These are phyloP conservation scores for Neonectria hederae DNA, from an alignment of 2,329 filamentous ascomycete species.

Conservation along the genomic window DNA sequence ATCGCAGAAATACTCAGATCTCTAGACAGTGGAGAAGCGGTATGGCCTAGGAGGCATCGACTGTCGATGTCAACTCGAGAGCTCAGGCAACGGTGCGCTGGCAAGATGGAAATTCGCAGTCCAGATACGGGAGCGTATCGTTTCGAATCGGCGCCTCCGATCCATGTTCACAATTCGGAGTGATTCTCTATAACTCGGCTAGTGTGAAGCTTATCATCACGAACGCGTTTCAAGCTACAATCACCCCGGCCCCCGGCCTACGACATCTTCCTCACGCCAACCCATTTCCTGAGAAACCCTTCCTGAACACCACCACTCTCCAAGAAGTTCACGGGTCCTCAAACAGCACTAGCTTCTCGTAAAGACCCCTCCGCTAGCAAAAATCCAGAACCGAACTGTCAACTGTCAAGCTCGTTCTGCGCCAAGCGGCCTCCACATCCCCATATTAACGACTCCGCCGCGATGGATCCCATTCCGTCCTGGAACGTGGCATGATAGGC, in stretches of 20 bases:
- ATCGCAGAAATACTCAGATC: no score
- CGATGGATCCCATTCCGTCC: background rate
- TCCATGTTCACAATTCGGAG: background rate
- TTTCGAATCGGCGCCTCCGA: background rate
- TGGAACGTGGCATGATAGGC: constrained; percentile 17
- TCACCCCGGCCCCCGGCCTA: background rate
- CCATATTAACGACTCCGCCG: constrained; percentile 9
- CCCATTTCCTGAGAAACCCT: background rate
- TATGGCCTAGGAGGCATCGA: no score
- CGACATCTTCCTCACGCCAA: background rate
- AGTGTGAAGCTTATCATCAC: background rate
- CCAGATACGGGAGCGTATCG: background rate
- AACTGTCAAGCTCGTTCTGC: constrained; percentile 9
- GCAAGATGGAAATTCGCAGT: background rate
- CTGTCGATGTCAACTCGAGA: no score
- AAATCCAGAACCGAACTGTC: background rate
- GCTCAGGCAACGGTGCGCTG: no score
- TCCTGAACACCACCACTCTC: background rate
- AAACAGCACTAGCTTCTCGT: constrained; percentile 3
- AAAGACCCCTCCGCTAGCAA: constrained; percentile 7
- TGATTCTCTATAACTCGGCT: background rate
- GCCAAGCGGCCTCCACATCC: background rate
- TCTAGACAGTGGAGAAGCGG: no score
- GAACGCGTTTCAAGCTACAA: background rate
- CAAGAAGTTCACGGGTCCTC: background rate